Base-by-base conservation (phyloP, 1,284 basidiomycete species). In the Phylloporus sp. region DNA sequence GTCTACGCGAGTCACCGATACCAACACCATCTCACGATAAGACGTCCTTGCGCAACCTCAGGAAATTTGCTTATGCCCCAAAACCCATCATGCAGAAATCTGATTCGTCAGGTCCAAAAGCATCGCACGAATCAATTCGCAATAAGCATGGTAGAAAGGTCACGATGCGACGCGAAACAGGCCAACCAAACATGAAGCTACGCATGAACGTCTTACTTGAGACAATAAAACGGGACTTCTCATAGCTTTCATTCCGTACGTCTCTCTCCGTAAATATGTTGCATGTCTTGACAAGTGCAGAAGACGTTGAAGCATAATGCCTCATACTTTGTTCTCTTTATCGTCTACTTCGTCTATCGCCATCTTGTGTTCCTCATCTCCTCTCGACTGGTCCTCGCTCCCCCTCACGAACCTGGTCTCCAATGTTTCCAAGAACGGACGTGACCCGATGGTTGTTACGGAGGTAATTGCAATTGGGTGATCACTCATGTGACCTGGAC, bases 121-220 rank as follows among this genome's bases (percentile, higher is more conserved):
- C 49, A 37, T 22, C 24, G n/a, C 29, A 50, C 11, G 24, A 44
- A 49, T 46, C 32, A 39, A 22, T 44, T 50, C 63, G 52, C 34
- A 26, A 53, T 18, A 60, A 61, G 51, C 62, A 63, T 39, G 66
- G 68, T 51, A 65, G 69, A 32, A 69, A 69, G 47, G 70, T 70
- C 44, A 63, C 70, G 32, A 62, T 63, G 22, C 44, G 64, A 54
- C 57, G 69, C 58, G 78, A 80, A 44, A 74, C 82, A 68, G 78
- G 88, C 10, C 92, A 93, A 70, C 91, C 91, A 15, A 84, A 92
- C 70, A 93, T 93, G 92, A 88, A 87, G 67, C 73, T 89, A 61
- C 85, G 91, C 31, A 93, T 93, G 91, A 84, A 85, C 66, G 86
- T 84, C n/a, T 83, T 93, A 81, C 81, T 93, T 52, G 89, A 90